Base-by-base conservation (phyloP, 1,284 basidiomycete genomes). In the Fistulinella cinereoalba region DNA sequence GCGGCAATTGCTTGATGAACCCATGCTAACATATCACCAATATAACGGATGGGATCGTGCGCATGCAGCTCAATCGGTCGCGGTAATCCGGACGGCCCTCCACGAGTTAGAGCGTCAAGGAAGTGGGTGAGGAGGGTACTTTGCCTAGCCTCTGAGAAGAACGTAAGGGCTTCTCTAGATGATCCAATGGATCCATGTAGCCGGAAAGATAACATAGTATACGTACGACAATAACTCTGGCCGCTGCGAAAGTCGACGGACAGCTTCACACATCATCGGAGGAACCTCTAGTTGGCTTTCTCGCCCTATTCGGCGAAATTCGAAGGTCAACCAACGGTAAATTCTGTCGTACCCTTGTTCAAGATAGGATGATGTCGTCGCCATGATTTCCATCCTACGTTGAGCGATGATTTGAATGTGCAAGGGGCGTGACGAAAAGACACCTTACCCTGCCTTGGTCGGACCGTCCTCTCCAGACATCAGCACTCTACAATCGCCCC, bases 11-110 rank as follows among this genome's bases (percentile, higher is more conserved):
- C 80, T 51, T 99, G 97, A 68, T 99, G 96, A 1, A 98, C 85
- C 97, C 96, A 99, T 0, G 95, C 96, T 4, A 99, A 81, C 92
- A 99, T 98, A 66, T 98, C 96, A 16, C 96, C 95, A 13, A 97
- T 85, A 64, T 99, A 99, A 22, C 96, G 84, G 52, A 93, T 78
- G 0, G 96, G 94, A 64, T 99, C 96, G 60, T 99, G 96, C 0
- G 96, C 96, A 62, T 98, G 94, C 3, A 98, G 75, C 67, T 99
- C 96, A 54, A 99, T 98, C 0, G 96, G 95, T 3, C 94, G 81
- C 0, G 94, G 92, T 2, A 93, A 74, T 22, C 92, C 91, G 28
- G 85, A 85, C 0, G 91, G 91, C 0, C 92, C 92, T 12, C 96
- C 95, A 10, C 90, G 80, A 0, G 93, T 97, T 15, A 98, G 75